A percentile compares a stretch with the other conserved stretches of the same genome.
phyloP scores from a whole-genome alignment of 2,329 filamentous ascomycete genomes.

The Paraphoma chrysanthemicola region DNA sequence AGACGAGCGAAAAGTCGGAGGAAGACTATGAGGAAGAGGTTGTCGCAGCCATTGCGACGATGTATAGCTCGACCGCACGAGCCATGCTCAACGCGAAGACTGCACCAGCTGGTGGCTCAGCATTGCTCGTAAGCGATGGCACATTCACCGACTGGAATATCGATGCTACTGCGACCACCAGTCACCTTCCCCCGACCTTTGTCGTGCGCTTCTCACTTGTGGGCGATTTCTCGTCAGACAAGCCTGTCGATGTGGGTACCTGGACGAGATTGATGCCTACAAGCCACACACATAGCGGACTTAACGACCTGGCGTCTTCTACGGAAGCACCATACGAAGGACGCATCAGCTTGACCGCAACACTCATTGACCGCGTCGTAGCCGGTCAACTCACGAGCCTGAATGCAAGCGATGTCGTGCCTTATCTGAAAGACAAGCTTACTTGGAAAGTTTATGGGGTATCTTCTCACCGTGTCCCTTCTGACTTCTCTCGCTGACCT shows the following conservation, averaged over 20 bases:
- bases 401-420: constrained; percentile 27
- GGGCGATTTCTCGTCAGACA: constrained; percentile 22
- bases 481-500: background rate
- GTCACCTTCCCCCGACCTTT: constrained; percentile 23
- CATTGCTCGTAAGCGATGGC: constrained; percentile 1
- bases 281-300: constrained; percentile 30
- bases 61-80: constrained; percentile 30
- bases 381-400: constrained; percentile 26
- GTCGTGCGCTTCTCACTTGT: constrained; percentile 29
- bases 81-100: constrained; percentile 1
- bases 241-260: constrained; percentile 24
- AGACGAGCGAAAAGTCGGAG: constrained; percentile 31
- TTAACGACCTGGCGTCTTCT: constrained; percentile 53
- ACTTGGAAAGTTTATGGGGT: constrained; percentile 38
- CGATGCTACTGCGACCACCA: constrained; percentile 11
- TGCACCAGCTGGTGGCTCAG: background rate
- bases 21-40: constrained; percentile 15
- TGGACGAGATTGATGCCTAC: constrained; percentile 34
- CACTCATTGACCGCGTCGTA: constrained; percentile 31
- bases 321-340: constrained; percentile 17
- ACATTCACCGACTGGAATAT: constrained; percentile 38
- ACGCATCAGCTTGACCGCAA: constrained; percentile 31
- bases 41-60: constrained; percentile 20
- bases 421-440: constrained; percentile 33
- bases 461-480: constrained; percentile 2